Percentiles rank a stretch among this genome's conserved stretches.
phyloP scores from a whole-genome alignment of 805 yeast species.

The Monosporozyma servazzii region DNA sequence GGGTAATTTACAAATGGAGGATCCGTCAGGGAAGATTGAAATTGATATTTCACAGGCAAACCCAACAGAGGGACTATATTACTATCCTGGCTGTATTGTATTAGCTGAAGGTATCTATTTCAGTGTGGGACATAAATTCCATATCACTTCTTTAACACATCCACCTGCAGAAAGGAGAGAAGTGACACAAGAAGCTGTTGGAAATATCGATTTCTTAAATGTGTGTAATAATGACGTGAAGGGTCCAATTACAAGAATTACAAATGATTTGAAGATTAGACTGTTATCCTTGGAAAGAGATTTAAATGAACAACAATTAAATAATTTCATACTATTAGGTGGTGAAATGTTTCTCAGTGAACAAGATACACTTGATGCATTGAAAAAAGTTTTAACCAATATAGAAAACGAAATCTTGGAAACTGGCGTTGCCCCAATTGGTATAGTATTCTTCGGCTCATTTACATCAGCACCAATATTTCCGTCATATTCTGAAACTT shows the following conservation, averaged over 20 bases:
- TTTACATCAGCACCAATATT: conserved; percentile 60
- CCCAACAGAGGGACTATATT: conserved; percentile 57
- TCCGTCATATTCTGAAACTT: conserved; percentile 43
- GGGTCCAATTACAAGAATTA: conserved; percentile 45
- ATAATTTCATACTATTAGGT: conserved; percentile 55
- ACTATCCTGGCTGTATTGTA: conserved; percentile 65
- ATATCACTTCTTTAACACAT: conserved; percentile 68
- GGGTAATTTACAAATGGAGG: conserved; percentile 74
- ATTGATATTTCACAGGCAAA: conserved; percentile 54
- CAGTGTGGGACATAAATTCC: conserved; percentile 55
- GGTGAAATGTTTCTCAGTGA: conserved; percentile 63
- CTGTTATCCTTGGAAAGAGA: conserved; percentile 49
- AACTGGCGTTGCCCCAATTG: conserved; percentile 51
- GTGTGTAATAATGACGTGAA: conserved; percentile 29
- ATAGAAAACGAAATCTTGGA: conserved; percentile 20
- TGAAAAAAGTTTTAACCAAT: conserved; percentile 50
- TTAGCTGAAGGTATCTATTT: conserved; percentile 80
- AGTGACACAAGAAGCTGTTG: conserved; percentile 58
- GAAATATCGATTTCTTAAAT: conserved; percentile 64
- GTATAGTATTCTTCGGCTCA: conserved; percentile 75
- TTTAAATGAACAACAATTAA: conserved; percentile 40
- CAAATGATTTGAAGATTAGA: conserved; percentile 46
- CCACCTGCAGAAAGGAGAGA: conserved; percentile 82
- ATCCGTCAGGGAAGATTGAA: conserved; percentile 64
- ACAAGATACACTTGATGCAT: conserved; percentile 46